Conservation (phyloP, 2,329 filamentous ascomycete species). For the Ploettnerulaceae sp. region DNA sequence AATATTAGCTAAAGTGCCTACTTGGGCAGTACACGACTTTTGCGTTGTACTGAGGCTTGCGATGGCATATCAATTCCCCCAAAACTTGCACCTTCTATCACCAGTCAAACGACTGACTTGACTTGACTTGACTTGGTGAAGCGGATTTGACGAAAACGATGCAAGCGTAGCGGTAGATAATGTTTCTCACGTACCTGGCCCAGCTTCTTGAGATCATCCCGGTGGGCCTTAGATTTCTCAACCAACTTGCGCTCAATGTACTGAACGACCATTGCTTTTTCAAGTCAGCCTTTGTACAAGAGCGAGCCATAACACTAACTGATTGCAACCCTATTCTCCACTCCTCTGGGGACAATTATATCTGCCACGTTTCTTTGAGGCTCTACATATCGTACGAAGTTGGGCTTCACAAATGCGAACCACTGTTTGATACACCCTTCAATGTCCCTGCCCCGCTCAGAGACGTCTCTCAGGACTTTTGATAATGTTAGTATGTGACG, state of each 20-base stretch:
- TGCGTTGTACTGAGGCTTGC: not conserved
- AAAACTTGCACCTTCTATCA: not conserved
- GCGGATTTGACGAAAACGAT: not conserved
- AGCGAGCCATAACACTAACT: constrained; percentile 40
- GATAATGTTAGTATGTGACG: constrained; percentile 1
- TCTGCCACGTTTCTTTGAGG: constrained; percentile 90
- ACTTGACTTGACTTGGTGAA: not conserved
- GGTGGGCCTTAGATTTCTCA: constrained; percentile 80
- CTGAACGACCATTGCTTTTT: constrained; percentile 79
- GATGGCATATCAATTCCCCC: not conserved
- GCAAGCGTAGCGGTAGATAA: not conserved
- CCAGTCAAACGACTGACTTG: not conserved
- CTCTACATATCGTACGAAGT: constrained; percentile 90
- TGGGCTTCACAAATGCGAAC: constrained; percentile 94
- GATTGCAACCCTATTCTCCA: constrained; percentile 92
- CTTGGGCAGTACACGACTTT: not conserved
- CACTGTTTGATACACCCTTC: constrained; percentile 98
- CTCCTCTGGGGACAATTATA: constrained; percentile 89
- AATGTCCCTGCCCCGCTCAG: constrained; percentile 82
- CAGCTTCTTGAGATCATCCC: constrained; percentile 70
- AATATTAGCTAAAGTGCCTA: not conserved
- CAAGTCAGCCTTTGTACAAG: not conserved
- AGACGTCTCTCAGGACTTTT: constrained; percentile 71
- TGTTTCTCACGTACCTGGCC: constrained; percentile 42
- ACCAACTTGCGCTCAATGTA: constrained; percentile 84